Evolutionary conservation across 306 rosid genomes (phyloP), one percentile per base, ranked within the genome.

Genomic region (Spatholobus suberectus): DNA sequence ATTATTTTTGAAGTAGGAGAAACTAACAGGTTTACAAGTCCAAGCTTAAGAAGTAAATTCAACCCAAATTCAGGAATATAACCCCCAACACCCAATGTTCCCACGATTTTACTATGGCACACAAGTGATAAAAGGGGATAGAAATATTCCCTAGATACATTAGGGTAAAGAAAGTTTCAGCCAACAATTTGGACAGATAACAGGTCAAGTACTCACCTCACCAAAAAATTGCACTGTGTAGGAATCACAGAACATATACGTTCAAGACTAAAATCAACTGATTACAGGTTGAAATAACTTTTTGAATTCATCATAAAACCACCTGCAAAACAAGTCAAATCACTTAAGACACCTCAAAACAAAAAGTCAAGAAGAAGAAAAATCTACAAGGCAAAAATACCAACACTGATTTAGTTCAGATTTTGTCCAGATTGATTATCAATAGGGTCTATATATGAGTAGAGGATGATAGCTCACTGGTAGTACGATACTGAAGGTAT

Each of bases 271-370:
- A 77, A 68, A 82, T 92, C 82, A 90, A 65, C 89, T 66, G 72
- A 83, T 83, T 59, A 90, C 90, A 47, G 93, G 91, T 80, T 90
- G 93, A 83, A 93, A 88, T 82, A 89, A 79, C 70, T 80, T 90
- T 87, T 93, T 93, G 85, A 77, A 44, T 82, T 87, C 93, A 63
- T 93, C 98, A 76, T 91, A 93, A 68, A 86, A 81, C 96, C 94
- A 93, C 85, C 98, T 93, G 92, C 85, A 85, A 84, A 70, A 84
- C 69, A 77, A 77, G 41, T 4, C 17, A 41, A 59, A 68, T 20
- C 62, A 63, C 63, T 61, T 21, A 81, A 57, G 35, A 66, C 38
- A 47, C 47, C 81, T 35, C 23, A 13, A 72, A 57, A 9, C 2
- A 47, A 46, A 29, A 11, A 18, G 12, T 20, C 8, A 73, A 72